A percentile compares a stretch with the other conserved stretches of the same genome.
phyloP scores from a whole-genome alignment of 495 filamentous ascomycete genomes.

The Penicillium malachiteum region DNA sequence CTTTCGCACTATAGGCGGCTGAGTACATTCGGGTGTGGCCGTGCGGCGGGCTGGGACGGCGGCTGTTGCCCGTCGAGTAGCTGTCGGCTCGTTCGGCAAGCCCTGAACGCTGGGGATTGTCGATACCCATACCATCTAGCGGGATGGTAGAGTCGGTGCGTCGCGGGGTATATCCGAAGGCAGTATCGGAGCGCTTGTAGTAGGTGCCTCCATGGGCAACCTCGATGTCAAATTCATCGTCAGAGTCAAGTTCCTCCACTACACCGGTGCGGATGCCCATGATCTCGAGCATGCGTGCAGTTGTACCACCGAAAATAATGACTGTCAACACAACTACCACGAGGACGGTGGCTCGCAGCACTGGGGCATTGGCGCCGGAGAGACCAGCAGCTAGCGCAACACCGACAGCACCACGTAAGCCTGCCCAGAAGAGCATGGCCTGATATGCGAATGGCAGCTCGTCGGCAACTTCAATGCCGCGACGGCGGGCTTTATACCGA shows the following conservation, averaged over 20 bases:
- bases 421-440: constrained; percentile 98
- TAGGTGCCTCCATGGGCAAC: constrained; percentile 71
- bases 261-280: constrained; percentile 91
- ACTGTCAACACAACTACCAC: constrained; percentile 97
- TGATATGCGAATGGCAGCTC: constrained; percentile 92
- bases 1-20: constrained; percentile 54
- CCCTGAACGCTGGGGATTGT: constrained; percentile 28
- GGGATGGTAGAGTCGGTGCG: constrained; percentile 54
- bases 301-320: constrained; percentile 97
- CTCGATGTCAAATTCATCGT: constrained; percentile 98
- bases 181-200: constrained; percentile 70
- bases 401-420: constrained; percentile 91
- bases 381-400: constrained; percentile 94
- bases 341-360: constrained; percentile 85
- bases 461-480: constrained; percentile 76
- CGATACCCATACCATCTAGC: constrained; percentile 52
- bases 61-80: constrained; percentile 57
- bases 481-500: constrained; percentile 78
- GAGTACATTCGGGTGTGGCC: constrained; percentile 54
- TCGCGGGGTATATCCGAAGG: constrained; percentile 73
- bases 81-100: constrained; percentile 35
- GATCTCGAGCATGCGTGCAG: constrained; percentile 97
- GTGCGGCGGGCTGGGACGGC: constrained; percentile 47
- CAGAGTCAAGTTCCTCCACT: constrained; percentile 92
- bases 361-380: constrained; percentile 68